Percentiles rank a stretch among this genome's conserved stretches.
Conservation (phyloP, 225 moss, liverwort and hornwort species). For the Polytrichum commune region DNA sequence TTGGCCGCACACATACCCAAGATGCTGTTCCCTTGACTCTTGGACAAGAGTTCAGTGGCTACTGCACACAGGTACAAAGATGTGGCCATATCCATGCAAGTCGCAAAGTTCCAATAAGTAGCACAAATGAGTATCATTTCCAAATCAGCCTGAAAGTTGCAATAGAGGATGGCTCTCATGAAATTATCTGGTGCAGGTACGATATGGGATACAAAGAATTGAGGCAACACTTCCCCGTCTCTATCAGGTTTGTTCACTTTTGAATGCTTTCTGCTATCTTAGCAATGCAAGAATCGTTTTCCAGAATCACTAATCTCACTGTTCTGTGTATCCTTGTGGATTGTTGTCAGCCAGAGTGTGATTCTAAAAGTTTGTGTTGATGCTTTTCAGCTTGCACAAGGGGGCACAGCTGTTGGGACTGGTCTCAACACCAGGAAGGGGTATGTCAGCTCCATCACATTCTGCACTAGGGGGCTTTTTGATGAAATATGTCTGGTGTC, state of each 20-base stretch:
- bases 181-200: conserved; percentile 35
- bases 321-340: neutral
- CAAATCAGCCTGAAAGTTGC: neutral
- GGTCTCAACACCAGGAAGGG: conserved; percentile 91
- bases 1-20: conserved; percentile 96
- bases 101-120: neutral
- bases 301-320: neutral
- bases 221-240: conserved; percentile 56
- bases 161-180: conserved; percentile 20
- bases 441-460: conserved; percentile 24
- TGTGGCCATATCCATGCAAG: neutral
- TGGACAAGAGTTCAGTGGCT: conserved; percentile 92
- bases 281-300: neutral
- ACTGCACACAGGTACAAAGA: conserved; percentile 74
- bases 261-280: neutral
- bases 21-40: conserved; percentile 92
- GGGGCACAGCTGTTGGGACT: conserved; percentile 98
- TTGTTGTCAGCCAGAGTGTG: neutral
- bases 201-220: conserved; percentile 55
- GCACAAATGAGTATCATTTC: neutral
- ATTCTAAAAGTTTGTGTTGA: neutral
- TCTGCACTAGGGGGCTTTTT: neutral
- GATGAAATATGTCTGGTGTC: too few relatives aligned
- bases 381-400: conserved; percentile 79
- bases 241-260: conserved; percentile 37